phyloP scores from a whole-genome alignment of 768 basidiomycete genomes.

The Leucosporidium creatinivorum region DNA sequence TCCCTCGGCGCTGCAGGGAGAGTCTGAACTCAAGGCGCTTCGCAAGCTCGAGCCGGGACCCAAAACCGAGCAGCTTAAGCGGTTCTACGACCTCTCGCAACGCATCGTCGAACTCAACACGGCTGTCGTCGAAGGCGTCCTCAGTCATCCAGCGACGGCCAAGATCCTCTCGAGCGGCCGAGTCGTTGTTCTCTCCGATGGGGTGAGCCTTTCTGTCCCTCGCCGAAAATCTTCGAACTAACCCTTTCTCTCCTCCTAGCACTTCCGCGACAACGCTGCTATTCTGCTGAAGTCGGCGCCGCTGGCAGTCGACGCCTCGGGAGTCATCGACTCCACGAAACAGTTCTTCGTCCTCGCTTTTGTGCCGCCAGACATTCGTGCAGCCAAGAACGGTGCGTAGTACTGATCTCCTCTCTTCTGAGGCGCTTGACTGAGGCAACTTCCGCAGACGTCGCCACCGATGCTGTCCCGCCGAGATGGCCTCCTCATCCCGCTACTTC shows the following conservation, averaged over 20 bases:
- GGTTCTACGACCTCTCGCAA: constrained; percentile 64
- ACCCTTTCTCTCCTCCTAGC: constrained; percentile 5
- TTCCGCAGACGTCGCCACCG: constrained; percentile 52
- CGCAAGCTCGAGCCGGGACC: constrained; percentile 21
- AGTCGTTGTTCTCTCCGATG: constrained; percentile 72
- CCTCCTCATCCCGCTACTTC: constrained; percentile 53
- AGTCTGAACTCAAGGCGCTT: constrained; percentile 30
- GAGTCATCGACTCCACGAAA: constrained; percentile 29
- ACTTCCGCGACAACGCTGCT: constrained; percentile 31
- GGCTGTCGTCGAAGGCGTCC: constrained; percentile 55
- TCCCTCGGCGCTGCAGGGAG: constrained; percentile 17
- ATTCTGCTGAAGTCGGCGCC: constrained; percentile 33
- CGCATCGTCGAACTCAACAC: constrained; percentile 60
- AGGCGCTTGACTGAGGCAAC: not conserved
- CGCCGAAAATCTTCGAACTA: too few species aligned
- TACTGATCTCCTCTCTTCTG: not conserved
- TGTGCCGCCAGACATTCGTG: constrained; percentile 25
- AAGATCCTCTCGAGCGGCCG: constrained; percentile 67
- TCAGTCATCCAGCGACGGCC: constrained; percentile 55
- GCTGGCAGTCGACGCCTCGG: constrained; percentile 14
- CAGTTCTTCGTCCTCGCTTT: constrained; percentile 35
- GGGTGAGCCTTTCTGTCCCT: constrained; percentile 49
- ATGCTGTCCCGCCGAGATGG: constrained; percentile 67
- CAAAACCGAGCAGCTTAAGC: constrained; percentile 56
- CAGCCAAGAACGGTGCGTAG: constrained; percentile 6